Percentiles rank a stretch among this genome's conserved stretches.
These are phyloP conservation scores for Wickerhamomyces bisporus DNA, from an alignment of 805 yeast species.

Conservation along the genomic window DNA sequence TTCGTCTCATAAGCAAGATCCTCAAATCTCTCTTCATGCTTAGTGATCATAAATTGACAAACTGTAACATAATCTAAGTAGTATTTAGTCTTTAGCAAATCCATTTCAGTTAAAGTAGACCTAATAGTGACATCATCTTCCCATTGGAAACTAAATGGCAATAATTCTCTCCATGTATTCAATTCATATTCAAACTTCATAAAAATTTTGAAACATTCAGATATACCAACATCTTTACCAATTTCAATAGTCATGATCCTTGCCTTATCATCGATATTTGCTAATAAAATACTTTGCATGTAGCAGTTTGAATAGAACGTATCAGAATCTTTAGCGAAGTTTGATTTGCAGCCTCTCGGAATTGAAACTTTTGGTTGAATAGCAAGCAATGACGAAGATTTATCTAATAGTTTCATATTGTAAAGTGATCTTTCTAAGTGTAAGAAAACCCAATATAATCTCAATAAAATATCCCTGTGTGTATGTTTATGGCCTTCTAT, in stretches of 20 bases:
- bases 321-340: conserved; percentile 4
- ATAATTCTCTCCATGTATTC: conserved; percentile 3
- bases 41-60: conserved; percentile 3
- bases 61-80: background rate
- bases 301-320: conserved; percentile 4
- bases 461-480: conserved; percentile 3
- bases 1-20: background rate
- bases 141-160: conserved; percentile 5
- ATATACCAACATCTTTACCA: background rate
- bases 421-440: no score
- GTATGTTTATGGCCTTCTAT: conserved; percentile 2
- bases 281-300: conserved; percentile 3
- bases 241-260: background rate
- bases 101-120: conserved; percentile 2
- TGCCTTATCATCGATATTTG: conserved; percentile 5
- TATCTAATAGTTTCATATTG: no score
- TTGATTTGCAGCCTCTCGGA: conserved; percentile 4
- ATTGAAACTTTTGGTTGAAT: background rate
- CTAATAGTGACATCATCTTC: conserved; percentile 4
- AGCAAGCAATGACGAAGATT: no score
- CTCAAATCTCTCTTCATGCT: background rate
- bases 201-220: conserved; percentile 2
- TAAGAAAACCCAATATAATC: conserved; percentile 3
- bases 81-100: conserved; percentile 2
- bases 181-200: conserved; percentile 3